Evolutionary conservation across 108 stramenopile species (phyloP).

Genomic region (Stephanodiscus triporus): DNA sequence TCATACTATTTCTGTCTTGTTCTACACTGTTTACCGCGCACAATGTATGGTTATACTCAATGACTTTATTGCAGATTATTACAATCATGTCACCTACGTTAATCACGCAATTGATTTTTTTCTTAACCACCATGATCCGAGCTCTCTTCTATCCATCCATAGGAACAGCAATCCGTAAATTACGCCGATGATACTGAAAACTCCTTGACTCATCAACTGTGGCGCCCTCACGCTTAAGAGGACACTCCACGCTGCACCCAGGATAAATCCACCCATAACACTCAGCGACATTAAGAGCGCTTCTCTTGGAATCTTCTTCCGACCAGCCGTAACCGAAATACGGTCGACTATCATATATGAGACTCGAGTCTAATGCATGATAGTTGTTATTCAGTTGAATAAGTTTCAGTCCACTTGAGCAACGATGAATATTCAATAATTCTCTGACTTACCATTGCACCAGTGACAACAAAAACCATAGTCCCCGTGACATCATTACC

Average conservation of each 20-base stretch:
- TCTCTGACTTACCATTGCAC: constrained; percentile 50
- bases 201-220: constrained; percentile 30
- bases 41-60: no score
- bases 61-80: not conserved
- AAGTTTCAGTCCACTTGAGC: not conserved
- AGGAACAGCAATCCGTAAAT: constrained; percentile 55
- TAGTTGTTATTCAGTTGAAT: not conserved
- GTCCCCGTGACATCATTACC: constrained; percentile 62
- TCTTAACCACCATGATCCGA: constrained; percentile 43
- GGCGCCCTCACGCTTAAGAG: constrained; percentile 26
- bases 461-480: constrained; percentile 66
- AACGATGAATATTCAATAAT: not conserved
- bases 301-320: constrained; percentile 44
- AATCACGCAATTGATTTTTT: constrained; percentile 39
- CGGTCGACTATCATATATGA: constrained; percentile 55
- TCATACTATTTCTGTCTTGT: not conserved
- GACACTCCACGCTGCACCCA: constrained; percentile 43
- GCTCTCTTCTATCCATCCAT: constrained; percentile 49
- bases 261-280: constrained; percentile 52
- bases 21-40: not conserved
- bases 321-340: constrained; percentile 46
- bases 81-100: constrained; percentile 19
- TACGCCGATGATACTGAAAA: constrained; percentile 53
- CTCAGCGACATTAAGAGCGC: constrained; percentile 45
- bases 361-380: constrained; percentile 24